Evolutionary conservation across 1,139 yeast species (phyloP), one percentile per base, ranked within the genome.

Genomic region (Suhomyces bokatorum): DNA sequence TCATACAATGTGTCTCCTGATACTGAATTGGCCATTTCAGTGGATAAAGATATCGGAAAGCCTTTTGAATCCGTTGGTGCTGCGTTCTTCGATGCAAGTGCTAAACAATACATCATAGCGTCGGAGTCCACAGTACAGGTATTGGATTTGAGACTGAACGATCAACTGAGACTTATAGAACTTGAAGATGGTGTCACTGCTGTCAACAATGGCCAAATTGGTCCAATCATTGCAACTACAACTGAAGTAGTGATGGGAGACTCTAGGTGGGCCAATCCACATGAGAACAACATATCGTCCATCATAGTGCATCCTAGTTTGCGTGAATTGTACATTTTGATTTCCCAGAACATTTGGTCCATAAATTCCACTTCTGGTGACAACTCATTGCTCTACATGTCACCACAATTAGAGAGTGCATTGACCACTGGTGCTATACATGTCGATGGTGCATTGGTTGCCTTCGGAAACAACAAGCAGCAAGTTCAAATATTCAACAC

Each of bases 371-470:
- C 56, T 3, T 26, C 39, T 3, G 31, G 40, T 37, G 11, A 22
- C 6, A 28, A 12, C 9, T 42, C 32, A 17, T 41, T 32, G 4
- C 30, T 48, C 12, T 50, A 39, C 38, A 33, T 34, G 11, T 47
- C 54, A 1, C 39, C 45, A 11, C 13, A 22, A 17, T 15, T 31
- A 11, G 50, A 42, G 20, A 27, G 37, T 17, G 49, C 48, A 2
- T 56, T 64, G 22, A 54, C 62, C 1, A 52, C 69, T 4, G 75
- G 72, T 17, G 77, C 64, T 31, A 66, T 85, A 26, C 93, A 85
- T 54, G 80, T 80, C 4, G 93, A 85, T 60, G 93, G 93, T 12
- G 75, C 77, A 3, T 62, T 85, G 16, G 55, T 82, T 5, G 86
- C 82, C 0, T 57, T 78, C 11, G 83, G 82, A 0, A 60, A 66